These are phyloP conservation scores for Acacia acuminata DNA, from an alignment of 306 rosid species.

Conservation along the genomic window DNA sequence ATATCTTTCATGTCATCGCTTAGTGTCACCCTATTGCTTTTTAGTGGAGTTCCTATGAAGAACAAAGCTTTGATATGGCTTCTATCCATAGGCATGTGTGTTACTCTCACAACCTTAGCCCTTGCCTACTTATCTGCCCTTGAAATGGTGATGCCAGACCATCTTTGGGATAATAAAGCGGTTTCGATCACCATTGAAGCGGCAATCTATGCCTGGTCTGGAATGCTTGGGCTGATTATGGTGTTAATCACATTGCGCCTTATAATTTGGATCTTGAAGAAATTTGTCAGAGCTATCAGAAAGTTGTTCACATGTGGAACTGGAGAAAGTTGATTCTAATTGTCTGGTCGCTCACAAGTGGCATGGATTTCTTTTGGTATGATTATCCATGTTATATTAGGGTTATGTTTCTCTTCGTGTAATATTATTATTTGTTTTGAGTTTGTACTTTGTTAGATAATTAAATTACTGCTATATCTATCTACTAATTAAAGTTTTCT, in stretches of 20 bases:
- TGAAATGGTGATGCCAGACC: neutral
- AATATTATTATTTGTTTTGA: neutral
- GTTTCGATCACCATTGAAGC: neutral
- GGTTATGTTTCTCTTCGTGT: neutral
- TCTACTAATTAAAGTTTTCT: neutral
- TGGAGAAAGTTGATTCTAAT: neutral
- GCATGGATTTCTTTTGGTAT: neutral
- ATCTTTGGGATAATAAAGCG: neutral
- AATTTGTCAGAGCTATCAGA: neutral
- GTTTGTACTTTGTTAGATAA: neutral
- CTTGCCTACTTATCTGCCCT: neutral
- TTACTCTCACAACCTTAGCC: neutral
- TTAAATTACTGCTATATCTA: neutral
- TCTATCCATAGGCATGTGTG: neutral
- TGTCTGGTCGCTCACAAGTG: neutral
- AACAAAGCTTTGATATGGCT: neutral
- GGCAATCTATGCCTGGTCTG: neutral
- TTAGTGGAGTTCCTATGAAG: neutral
- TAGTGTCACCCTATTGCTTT: neutral
- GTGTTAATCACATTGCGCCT: neutral
- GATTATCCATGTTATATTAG: neutral
- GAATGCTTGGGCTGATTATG: neutral
- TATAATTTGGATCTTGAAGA: neutral
- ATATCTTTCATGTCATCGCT: neutral
- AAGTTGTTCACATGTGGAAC: neutral